Evolutionary conservation across 2,329 filamentous ascomycete genomes (phyloP).

Genomic region (Simplicillium sp.): DNA sequence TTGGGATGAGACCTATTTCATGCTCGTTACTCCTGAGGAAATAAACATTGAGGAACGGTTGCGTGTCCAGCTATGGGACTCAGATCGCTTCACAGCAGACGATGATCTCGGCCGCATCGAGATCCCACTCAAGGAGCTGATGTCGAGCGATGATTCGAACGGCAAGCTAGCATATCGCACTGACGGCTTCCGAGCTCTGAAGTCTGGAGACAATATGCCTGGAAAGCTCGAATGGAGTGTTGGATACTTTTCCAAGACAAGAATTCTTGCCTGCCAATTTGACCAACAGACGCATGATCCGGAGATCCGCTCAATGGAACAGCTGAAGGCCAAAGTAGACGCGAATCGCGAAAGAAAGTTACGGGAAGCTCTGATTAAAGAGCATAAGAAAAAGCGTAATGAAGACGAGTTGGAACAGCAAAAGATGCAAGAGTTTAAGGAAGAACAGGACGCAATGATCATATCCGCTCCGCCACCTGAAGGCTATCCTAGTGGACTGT

Average conservation of each 20-base stretch:
- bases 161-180: slow-evolving; percentile 53
- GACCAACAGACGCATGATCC: slow-evolving; percentile 49
- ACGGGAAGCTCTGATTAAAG: slow-evolving; percentile 44
- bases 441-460: slow-evolving; percentile 52
- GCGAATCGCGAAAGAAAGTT: slow-evolving; percentile 50
- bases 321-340: slow-evolving; percentile 49
- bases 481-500: slow-evolving; percentile 54
- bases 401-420: slow-evolving; percentile 58
- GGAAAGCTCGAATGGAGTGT: slow-evolving; percentile 61
- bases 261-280: slow-evolving; percentile 53
- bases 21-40: slow-evolving; percentile 63
- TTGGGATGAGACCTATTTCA: slow-evolving; percentile 61
- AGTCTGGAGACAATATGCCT: slow-evolving; percentile 57
- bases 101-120: slow-evolving; percentile 68
- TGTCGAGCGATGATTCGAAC: slow-evolving; percentile 47
- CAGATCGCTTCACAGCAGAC: slow-evolving; percentile 61
- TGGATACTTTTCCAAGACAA: slow-evolving; percentile 60
- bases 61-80: slow-evolving; percentile 66
- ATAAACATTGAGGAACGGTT: slow-evolving; percentile 62
- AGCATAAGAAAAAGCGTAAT: slow-evolving; percentile 39
- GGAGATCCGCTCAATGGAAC: slow-evolving; percentile 44
- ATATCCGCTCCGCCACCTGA: slow-evolving; percentile 56
- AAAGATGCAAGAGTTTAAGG: slow-evolving; percentile 55
- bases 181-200: slow-evolving; percentile 57
- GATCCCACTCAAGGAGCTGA: slow-evolving; percentile 54